These are phyloP conservation scores for Pyropia haitanensis DNA, from an alignment of 23 red algal species.

Conservation along the genomic window DNA sequence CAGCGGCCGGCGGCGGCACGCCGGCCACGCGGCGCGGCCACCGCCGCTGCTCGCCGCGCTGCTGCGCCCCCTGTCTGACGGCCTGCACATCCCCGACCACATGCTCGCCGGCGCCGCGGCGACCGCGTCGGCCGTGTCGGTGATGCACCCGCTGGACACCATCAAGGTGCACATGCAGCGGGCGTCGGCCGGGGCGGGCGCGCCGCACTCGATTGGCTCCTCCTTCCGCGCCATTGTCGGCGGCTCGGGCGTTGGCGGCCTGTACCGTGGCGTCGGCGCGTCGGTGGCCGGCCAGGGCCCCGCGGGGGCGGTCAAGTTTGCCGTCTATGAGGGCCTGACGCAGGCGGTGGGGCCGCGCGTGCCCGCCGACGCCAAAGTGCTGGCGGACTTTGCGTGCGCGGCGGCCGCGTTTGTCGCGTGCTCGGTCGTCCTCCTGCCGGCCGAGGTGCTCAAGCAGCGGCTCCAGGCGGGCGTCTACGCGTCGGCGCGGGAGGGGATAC, in stretches of 20 bases:
- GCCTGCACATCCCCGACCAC: conserved; percentile 54
- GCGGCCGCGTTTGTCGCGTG: conserved; percentile 86
- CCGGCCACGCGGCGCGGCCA: no score
- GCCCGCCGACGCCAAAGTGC: conserved; percentile 7
- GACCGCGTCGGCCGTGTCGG: conserved; percentile 44
- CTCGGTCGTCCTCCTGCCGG: conserved; percentile 73
- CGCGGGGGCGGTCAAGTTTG: conserved; percentile 90
- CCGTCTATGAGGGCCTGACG: conserved; percentile 79
- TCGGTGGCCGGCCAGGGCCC: conserved; percentile 66
- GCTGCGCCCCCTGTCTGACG: conserved; percentile 45
- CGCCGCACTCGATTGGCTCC: neutral
- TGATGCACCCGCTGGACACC: conserved; percentile 98
- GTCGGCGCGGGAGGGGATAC: conserved; percentile 25
- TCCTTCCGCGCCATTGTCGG: conserved; percentile 4
- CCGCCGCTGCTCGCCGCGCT: no score
- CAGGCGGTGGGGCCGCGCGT: conserved; percentile 11
- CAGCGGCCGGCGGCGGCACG: no score
- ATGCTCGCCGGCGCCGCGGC: conserved; percentile 79
- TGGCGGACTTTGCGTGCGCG: conserved; percentile 38
- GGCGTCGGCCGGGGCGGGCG: conserved; percentile 5
- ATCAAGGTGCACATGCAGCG: conserved; percentile 70
- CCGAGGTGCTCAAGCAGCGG: conserved; percentile 82
- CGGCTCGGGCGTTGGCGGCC: conserved; percentile 17
- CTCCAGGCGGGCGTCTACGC: conserved; percentile 84
- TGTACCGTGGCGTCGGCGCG: conserved; percentile 56